Evolutionary conservation across 75 land plant species (phyloP).

Genomic region (Chamaecyparis obtusa): DNA sequence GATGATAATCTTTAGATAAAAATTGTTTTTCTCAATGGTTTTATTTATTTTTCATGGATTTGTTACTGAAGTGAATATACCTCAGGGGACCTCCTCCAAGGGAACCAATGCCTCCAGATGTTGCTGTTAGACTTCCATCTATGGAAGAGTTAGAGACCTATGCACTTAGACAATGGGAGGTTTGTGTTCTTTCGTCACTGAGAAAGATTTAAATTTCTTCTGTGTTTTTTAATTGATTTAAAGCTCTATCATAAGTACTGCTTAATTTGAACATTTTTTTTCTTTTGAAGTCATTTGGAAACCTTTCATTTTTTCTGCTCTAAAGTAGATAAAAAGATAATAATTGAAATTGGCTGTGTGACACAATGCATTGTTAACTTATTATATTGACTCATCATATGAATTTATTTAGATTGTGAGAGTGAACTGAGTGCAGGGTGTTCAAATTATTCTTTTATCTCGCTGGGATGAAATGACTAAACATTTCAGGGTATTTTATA

Average conservation of each 20-base stretch:
- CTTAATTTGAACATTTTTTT: not conserved
- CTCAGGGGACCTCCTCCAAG: conserved; percentile 78
- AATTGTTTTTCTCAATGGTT: not conserved
- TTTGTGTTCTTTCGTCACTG: conserved; percentile 19
- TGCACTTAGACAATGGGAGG: conserved; percentile 98
- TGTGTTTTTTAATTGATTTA: not conserved
- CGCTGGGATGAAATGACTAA: conserved; percentile 2
- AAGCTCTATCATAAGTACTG: not conserved
- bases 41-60: not conserved
- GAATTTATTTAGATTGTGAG: not conserved
- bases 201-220: conserved; percentile 2
- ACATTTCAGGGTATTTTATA: not conserved
- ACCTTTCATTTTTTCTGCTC: not conserved
- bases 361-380: not conserved
- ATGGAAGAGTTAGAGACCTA: conserved; percentile 74
- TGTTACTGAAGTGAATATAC: not conserved
- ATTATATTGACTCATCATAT: not conserved
- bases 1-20: not conserved
- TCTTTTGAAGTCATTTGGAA: not conserved
- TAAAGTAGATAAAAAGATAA: not conserved
- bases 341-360: not conserved
- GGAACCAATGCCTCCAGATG: conserved; percentile 69
- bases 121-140: conserved; percentile 71
- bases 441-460: not conserved
- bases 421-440: not conserved